Evolutionary conservation across 1,139 yeast genomes (phyloP).

Genomic region (Sugiyamaella castrensis): DNA sequence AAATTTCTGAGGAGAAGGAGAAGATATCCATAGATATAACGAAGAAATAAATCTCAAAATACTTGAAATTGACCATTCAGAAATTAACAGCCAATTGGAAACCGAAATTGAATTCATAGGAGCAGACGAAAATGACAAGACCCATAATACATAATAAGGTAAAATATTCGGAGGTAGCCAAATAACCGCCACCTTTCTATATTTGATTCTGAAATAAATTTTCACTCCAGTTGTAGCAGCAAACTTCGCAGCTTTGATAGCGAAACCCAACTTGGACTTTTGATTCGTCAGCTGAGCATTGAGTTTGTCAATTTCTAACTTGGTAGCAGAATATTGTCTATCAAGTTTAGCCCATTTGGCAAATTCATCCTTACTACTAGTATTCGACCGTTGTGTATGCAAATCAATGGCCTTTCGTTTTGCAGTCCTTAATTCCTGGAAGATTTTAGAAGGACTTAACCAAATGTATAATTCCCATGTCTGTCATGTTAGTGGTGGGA

Average conservation of each 20-base stretch:
- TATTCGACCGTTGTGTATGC: conserved; percentile 52
- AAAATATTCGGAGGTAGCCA: conserved; percentile 58
- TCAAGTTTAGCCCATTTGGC: conserved; percentile 95
- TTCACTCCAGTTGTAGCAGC: conserved; percentile 37
- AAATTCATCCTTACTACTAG: conserved; percentile 89
- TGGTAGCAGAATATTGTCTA: conserved; percentile 61
- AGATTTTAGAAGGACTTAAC: conserved; percentile 39
- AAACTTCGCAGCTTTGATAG: conserved; percentile 31
- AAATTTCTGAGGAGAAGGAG: background rate
- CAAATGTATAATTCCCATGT: conserved; percentile 45
- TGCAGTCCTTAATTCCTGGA: conserved; percentile 41
- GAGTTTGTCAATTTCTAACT: conserved; percentile 47
- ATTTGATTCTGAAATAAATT: conserved; percentile 53
- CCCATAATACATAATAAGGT: conserved; percentile 57
- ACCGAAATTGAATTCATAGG: conserved; percentile 43
- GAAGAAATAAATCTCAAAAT: conserved; percentile 1
- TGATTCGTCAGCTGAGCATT: conserved; percentile 40
- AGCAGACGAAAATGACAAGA: conserved; percentile 63
- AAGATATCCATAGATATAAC: background rate
- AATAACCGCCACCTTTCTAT: conserved; percentile 56
- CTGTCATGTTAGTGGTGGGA: conserved; percentile 10
- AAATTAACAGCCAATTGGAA: conserved; percentile 39
- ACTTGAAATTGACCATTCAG: conserved; percentile 30
- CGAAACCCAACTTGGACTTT: conserved; percentile 41
- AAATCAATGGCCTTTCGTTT: conserved; percentile 48